Evolutionary conservation across 441 rosid species (phyloP).

Genomic region (Eruca vesicaria): DNA sequence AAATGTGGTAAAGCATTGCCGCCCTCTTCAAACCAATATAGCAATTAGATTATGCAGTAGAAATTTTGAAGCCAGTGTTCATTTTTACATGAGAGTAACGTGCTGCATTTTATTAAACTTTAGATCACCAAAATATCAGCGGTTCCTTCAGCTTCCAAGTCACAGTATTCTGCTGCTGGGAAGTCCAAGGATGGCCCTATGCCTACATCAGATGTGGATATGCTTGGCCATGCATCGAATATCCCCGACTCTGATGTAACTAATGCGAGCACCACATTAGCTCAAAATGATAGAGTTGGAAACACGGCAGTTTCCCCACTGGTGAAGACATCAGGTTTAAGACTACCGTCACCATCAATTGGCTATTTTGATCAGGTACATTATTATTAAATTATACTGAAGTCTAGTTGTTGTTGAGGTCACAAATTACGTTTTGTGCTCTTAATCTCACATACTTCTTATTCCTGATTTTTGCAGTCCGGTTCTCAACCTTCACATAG

Average conservation of each 20-base stretch:
- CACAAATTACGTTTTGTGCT: conserved; percentile 8
- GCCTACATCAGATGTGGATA: conserved; percentile 38
- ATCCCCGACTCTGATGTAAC: conserved; percentile 30
- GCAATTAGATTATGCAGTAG: conserved; percentile 8
- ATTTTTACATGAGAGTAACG: background rate
- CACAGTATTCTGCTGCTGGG: conserved; percentile 33
- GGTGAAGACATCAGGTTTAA: conserved; percentile 78
- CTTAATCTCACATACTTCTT: conserved; percentile 18
- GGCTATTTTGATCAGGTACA: conserved; percentile 81
- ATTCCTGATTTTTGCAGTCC: conserved; percentile 61
- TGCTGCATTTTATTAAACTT: conserved; percentile 23
- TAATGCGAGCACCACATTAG: conserved; percentile 33
- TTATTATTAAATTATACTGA: conserved; percentile 6
- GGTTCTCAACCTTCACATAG: conserved; percentile 46
- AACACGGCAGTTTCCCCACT: conserved; percentile 37
- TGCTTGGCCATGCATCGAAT: conserved; percentile 34
- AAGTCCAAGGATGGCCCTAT: conserved; percentile 35
- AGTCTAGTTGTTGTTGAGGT: background rate
- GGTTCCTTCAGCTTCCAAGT: conserved; percentile 38
- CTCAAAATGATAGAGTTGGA: conserved; percentile 35
- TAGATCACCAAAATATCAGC: conserved; percentile 44
- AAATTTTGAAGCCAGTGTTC: conserved; percentile 17
- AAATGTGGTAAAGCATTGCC: conserved; percentile 53
- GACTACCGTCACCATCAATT: conserved; percentile 90
- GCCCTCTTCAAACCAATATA: conserved; percentile 16